Evolutionary conservation across 176 grass and related monocot species (phyloP).

Genomic region (Avena eriantha): DNA sequence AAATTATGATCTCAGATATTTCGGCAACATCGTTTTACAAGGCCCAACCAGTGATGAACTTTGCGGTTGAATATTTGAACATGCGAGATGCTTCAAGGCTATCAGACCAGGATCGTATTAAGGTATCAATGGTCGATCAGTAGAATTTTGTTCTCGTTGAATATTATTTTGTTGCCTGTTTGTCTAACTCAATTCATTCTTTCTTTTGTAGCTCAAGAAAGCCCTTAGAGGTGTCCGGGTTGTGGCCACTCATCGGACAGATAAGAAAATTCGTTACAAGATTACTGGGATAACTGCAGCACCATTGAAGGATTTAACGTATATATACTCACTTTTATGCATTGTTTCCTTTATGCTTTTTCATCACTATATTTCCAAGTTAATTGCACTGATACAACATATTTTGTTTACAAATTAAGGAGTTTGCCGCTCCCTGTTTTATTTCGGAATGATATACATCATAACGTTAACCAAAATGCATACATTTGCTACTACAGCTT

Average conservation of each 20-base stretch:
- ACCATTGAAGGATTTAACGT: constrained; percentile 61
- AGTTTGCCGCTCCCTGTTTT: neutral
- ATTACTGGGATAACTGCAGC: constrained; percentile 61
- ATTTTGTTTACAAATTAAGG: neutral
- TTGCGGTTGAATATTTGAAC: constrained; percentile 52
- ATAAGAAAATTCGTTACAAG: constrained; percentile 58
- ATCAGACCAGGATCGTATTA: constrained; percentile 49
- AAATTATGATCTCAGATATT: constrained; percentile 60
- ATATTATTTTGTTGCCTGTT: neutral
- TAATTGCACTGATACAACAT: neutral
- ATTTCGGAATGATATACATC: neutral
- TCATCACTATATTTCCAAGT: neutral
- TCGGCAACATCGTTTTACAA: constrained; percentile 83
- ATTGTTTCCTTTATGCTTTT: neutral
- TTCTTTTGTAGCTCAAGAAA: constrained; percentile 68
- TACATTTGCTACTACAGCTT: constrained; percentile 56
- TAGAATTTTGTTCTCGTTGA: neutral
- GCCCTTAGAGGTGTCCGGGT: constrained; percentile 67
- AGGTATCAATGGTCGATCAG: constrained; percentile 34
- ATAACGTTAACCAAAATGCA: neutral
- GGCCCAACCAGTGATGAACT: constrained; percentile 51
- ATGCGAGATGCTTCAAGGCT: constrained; percentile 50
- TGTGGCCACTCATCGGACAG: constrained; percentile 54
- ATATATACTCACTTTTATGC: neutral
- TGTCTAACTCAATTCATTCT: neutral